A percentile compares a stretch with the other conserved stretches of the same genome.
These are phyloP conservation scores for Geranium incanum DNA, from an alignment of 441 rosid species.

Conservation along the genomic window DNA sequence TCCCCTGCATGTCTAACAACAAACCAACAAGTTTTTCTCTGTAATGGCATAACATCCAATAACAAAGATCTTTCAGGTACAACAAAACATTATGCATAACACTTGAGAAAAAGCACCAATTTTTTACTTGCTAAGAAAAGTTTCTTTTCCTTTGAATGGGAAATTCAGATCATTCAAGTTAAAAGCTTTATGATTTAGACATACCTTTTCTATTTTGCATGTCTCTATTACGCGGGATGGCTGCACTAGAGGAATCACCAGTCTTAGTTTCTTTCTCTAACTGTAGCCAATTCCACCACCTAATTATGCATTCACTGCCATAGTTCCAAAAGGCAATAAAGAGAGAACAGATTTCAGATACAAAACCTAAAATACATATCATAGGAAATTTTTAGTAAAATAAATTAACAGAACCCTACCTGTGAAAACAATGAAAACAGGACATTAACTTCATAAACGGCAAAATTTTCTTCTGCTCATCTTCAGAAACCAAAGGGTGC, in stretches of 20 bases:
- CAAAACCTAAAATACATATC: conserved; percentile 7
- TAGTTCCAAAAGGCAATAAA: conserved; percentile 18
- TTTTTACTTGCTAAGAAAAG: background rate
- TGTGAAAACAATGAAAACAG: conserved; percentile 86
- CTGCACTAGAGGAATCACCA: conserved; percentile 21
- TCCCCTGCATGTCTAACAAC: conserved; percentile 26
- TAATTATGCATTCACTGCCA: conserved; percentile 70
- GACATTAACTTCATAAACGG: conserved; percentile 97
- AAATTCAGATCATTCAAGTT: background rate
- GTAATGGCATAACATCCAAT: conserved; percentile 6
- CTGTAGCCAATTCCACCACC: conserved; percentile 86
- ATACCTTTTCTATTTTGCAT: conserved; percentile 36
- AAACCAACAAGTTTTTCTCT: background rate
- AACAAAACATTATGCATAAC: background rate
- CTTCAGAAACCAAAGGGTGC: conserved; percentile 53
- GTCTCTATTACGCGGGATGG: conserved; percentile 19
- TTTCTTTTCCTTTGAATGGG: background rate
- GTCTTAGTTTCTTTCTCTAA: conserved; percentile 35
- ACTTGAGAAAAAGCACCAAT: background rate
- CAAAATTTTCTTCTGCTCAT: conserved; percentile 31
- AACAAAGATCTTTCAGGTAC: background rate
- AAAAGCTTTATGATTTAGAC: background rate
- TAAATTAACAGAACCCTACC: conserved; percentile 31
- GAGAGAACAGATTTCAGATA: background rate
- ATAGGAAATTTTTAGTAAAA: background rate